phyloP scores from a whole-genome alignment of 2,329 filamentous ascomycete species.

The Exophiala sp. region DNA sequence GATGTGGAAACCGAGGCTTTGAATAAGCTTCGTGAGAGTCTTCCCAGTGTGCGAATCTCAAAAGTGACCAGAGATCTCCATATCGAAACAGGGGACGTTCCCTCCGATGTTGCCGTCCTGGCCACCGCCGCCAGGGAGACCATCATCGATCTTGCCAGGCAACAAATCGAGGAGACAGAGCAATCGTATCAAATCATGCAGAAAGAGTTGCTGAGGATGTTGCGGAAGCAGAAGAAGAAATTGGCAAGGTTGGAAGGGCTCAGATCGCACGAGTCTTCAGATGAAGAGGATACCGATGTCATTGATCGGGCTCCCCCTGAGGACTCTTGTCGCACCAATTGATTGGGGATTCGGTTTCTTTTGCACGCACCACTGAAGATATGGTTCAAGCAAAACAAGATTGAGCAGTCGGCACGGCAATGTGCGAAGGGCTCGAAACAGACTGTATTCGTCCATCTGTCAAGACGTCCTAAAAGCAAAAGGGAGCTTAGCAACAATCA shows the following conservation, averaged over 20 bases:
- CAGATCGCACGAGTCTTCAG: background rate
- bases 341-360: too few species aligned
- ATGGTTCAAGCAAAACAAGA: too few species aligned
- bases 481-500: too few species aligned
- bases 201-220: conserved; percentile 15
- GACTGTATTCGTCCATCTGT: too few species aligned
- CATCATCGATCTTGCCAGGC: conserved; percentile 19
- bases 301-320: background rate
- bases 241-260: conserved; percentile 5
- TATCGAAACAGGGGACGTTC: conserved; percentile 8
- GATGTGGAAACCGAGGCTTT: conserved; percentile 17
- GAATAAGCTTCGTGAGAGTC: conserved; percentile 15
- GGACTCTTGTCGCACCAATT: background rate
- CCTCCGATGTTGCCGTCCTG: conserved; percentile 16
- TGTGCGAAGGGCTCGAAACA: too few species aligned
- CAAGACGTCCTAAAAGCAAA: too few species aligned
- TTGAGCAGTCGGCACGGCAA: too few species aligned
- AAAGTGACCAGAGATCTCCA: conserved; percentile 9
- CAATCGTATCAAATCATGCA: conserved; percentile 6
- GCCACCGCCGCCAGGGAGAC: conserved; percentile 15
- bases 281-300: background rate
- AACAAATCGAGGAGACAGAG: conserved; percentile 14
- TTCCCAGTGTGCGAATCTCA: conserved; percentile 10
- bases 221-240: conserved; percentile 15
- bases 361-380: too few species aligned